Base-by-base conservation (phyloP, 257 asterid genomes). In the Paulownia fortunei region DNA sequence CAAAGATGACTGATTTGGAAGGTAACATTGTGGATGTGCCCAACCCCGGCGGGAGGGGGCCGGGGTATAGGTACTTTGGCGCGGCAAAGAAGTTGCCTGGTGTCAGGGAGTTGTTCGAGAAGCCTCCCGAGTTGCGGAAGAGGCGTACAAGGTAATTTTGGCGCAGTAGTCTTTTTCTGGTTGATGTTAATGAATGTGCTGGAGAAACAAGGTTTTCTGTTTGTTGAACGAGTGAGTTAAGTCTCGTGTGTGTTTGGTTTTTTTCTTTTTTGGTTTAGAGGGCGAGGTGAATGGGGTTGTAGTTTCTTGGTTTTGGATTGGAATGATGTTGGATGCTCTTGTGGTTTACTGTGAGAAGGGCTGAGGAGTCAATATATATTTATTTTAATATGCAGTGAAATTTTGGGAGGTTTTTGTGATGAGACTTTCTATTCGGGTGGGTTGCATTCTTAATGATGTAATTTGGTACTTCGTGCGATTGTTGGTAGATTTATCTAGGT, bases 61-160 rank as follows among this genome's bases (percentile, higher is more conserved):
- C 97, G 2, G 99, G 99, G 13, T 95, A 95, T 77, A 83, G 99
- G 85, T 95, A 95, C 74, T 95, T 95, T 82, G 98, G 98, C 10
- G 99, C 99, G 7, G 99, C 98, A 5, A 94, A 92, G 92, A 92
- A 92, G 91, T 77, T 95, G 85, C 99, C 99, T 37, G 99, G 99
- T 56, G 99, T 95, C 42, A 89, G 74, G 80, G 99, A 95, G 87
- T 70, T 95, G 90, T 95, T 95, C 55, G 96, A 91, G 82, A 95
- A 95, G 88, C 99, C 98, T 16, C 98, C 98, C 0, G 99, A 95
- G 86, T 65, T 95, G 87, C 86, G 98, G 26, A 95, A 95, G 80
- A 76, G 99, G 85, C 90, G 98, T 63, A 95, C 97, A 0, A 90
- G 99, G 98, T 94, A 85, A 76, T 61, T 77, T 64, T 63, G 24